Evolutionary conservation across 139 green algal genomes (phyloP).

Genomic region (Limnomonas spitsbergensis): DNA sequence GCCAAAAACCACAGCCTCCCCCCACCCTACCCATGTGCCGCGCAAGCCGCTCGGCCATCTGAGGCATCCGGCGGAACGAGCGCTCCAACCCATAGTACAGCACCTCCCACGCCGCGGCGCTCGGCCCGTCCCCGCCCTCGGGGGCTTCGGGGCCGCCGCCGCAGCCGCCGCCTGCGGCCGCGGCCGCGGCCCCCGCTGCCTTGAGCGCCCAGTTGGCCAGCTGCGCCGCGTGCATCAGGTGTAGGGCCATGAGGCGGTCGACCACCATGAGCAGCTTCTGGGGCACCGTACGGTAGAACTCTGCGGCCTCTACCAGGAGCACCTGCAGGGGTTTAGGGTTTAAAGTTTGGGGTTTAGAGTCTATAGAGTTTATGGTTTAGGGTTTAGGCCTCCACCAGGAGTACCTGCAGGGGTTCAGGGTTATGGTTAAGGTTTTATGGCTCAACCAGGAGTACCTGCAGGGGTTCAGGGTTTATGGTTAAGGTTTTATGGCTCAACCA

Average conservation of each 20-base stretch:
- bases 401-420: too few species aligned
- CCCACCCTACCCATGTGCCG: not conserved
- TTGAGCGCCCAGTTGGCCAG: constrained; percentile 31
- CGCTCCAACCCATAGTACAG: constrained; percentile 29
- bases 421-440: too few species aligned
- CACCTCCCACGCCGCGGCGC: constrained; percentile 32
- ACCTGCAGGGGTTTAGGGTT: constrained; percentile 18
- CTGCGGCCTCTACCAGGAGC: constrained; percentile 17
- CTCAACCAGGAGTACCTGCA: too few species aligned
- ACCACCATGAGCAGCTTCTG: constrained; percentile 58
- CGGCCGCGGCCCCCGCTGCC: not conserved
- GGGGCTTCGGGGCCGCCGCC: not conserved
- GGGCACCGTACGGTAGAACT: constrained; percentile 24
- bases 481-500: too few species aligned
- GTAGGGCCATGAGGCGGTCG: constrained; percentile 61
- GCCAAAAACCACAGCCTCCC: too few species aligned
- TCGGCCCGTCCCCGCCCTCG: not conserved
- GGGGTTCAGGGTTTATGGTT: not conserved
- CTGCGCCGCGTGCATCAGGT: constrained; percentile 29
- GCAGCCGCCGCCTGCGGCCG: too few species aligned
- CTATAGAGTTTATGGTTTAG: too few species aligned
- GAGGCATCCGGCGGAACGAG: constrained; percentile 2
- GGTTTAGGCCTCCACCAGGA: too few species aligned
- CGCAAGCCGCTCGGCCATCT: not conserved
- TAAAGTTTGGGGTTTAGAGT: too few species aligned